Conservation (phyloP, 441 rosid genomes). For the Omphalea diandra region DNA sequence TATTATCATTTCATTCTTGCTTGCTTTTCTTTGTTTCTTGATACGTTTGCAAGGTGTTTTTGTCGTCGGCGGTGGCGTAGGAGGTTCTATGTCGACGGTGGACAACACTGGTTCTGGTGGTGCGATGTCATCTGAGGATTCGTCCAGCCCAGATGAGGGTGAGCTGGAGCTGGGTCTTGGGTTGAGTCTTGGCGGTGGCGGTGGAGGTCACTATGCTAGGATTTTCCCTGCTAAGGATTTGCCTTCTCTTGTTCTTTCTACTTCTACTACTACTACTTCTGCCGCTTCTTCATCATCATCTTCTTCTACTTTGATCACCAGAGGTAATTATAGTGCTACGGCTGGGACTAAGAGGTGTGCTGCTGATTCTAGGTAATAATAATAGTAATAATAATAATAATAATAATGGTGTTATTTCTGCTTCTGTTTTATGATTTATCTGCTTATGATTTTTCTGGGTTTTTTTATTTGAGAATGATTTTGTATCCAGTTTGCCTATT, state of each 20-base stretch:
- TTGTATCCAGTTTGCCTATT: background rate
- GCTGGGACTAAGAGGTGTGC: constrained; percentile 66
- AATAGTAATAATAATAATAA: too few species aligned
- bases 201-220: constrained; percentile 28
- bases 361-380: constrained; percentile 38
- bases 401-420: too few species aligned
- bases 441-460: background rate
- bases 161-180: constrained; percentile 68
- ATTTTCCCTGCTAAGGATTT: constrained; percentile 58
- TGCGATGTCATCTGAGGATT: constrained; percentile 78
- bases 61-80: constrained; percentile 19
- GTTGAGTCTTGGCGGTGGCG: constrained; percentile 49
- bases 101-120: constrained; percentile 49
- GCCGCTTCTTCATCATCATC: constrained; percentile 25
- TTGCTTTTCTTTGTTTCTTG: background rate
- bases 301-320: constrained; percentile 57
- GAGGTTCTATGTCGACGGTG: constrained; percentile 46
- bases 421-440: too few species aligned
- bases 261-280: constrained; percentile 12
- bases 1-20: background rate
- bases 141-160: constrained; percentile 58
- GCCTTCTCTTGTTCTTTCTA: constrained; percentile 30
- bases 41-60: constrained; percentile 36
- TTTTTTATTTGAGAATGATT: background rate
- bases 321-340: constrained; percentile 46